These are phyloP conservation scores for Tylopilus rubrobrunneus DNA, from an alignment of 768 basidiomycete genomes.

Conservation along the genomic window DNA sequence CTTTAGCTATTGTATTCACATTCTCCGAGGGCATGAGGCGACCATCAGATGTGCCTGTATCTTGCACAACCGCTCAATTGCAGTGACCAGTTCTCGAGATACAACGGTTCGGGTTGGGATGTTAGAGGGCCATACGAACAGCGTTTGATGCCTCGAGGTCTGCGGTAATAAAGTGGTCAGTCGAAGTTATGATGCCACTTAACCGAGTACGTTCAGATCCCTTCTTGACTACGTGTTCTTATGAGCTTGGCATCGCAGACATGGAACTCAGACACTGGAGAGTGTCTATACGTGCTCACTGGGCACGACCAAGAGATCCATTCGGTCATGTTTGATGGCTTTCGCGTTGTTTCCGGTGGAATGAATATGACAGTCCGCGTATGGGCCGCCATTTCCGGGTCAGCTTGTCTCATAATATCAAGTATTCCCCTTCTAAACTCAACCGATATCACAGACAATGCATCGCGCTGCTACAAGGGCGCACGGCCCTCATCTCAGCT, in stretches of 20 bases:
- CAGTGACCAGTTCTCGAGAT: constrained; percentile 87
- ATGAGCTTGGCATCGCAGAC: constrained; percentile 40
- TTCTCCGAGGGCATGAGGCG: constrained; percentile 79
- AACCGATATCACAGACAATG: constrained; percentile 55
- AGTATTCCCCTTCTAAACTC: not conserved
- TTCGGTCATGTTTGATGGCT: constrained; percentile 85
- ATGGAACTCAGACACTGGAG: constrained; percentile 88
- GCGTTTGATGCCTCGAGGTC: constrained; percentile 87
- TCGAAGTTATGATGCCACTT: constrained; percentile 92
- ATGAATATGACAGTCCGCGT: constrained; percentile 90
- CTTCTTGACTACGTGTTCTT: not conserved
- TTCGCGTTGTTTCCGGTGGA: constrained; percentile 79
- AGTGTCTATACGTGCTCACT: constrained; percentile 74
- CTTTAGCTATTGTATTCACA: constrained; percentile 63
- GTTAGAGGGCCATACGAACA: constrained; percentile 72
- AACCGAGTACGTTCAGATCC: constrained; percentile 52
- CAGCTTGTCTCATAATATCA: constrained; percentile 31
- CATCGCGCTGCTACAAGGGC: constrained; percentile 81
- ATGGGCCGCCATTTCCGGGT: constrained; percentile 89
- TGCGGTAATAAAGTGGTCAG: constrained; percentile 81
- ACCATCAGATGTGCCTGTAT: constrained; percentile 91
- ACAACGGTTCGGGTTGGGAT: constrained; percentile 88
- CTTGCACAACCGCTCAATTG: constrained; percentile 81
- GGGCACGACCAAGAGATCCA: constrained; percentile 92
- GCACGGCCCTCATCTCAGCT: constrained; percentile 87